Base-by-base conservation (phyloP, 2,329 filamentous ascomycete genomes). In the Triangularia setosa region DNA sequence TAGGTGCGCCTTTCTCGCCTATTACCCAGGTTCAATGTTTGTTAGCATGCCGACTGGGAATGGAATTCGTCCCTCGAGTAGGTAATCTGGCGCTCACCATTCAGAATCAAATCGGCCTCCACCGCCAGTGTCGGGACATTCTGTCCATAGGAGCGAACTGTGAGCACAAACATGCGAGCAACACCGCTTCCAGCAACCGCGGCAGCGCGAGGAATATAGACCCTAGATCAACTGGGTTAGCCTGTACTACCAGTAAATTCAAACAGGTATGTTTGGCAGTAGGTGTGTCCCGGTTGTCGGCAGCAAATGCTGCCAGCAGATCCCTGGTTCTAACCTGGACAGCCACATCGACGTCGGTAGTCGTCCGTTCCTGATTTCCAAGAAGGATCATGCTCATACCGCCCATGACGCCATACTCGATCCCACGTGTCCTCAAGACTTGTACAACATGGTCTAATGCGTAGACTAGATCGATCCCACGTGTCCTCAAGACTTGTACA, bases 371-470 rank as follows among this genome's bases (percentile, higher is more conserved):
- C 52, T 54, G 52, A 25, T 54, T 54, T 24, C 52, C 52, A 18
- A 54, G 52, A 25, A 54, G 52, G 52, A 54, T 54, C 52, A 54
- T 54, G 52, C 52, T 54, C 52, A 54, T 54, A 54, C 52, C 52
- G 52, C 23, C 52, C 52, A 54, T 54, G 52, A 25, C 24, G 52
- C 52, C 52, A 54, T 54, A 54, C 14, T 14, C 6, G 23, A 54
- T 54, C 7, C 24, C 52, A 18, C 12, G 4, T 7, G 44, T 16
- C n/a, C 23, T 52, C 44, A 52, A 24, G 2, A 52, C n/a, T 9
- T 18, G 4, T 18, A 52, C 44, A 16, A 52, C 23, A 16, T 52
- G 23, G 44, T 52, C 44, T 21, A 52, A 14, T 3, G 44, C 44
- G 23, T 24, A 52, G 2, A 52, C n/a, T 7, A n/a, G n/a, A n/a